Conservation (phyloP, 192 early-diverging fungal species). For the Backusella tuberculispora region DNA sequence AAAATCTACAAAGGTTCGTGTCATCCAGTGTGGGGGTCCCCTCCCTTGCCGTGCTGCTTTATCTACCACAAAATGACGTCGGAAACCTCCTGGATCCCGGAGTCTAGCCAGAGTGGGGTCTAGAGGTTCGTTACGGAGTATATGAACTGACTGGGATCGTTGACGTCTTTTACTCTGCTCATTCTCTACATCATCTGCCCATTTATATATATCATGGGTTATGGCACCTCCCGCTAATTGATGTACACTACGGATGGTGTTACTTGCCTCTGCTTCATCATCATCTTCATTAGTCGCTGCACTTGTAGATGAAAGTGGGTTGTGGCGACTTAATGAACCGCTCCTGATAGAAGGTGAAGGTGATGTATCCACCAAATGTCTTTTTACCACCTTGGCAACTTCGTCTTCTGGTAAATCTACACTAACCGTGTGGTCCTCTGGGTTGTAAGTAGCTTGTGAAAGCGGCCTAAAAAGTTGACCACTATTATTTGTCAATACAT, state of each 20-base stretch:
- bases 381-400: constrained; percentile 62
- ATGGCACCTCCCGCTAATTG: constrained; percentile 74
- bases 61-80: constrained; percentile 81
- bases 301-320: constrained; percentile 3
- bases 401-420: constrained; percentile 50
- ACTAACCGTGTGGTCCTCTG: background rate
- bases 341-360: constrained; percentile 33
- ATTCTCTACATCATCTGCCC: constrained; percentile 73
- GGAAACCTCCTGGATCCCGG: constrained; percentile 84
- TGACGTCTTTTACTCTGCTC: constrained; percentile 42
- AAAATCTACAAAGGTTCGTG: constrained; percentile 94
- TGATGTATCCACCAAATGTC: constrained; percentile 64
- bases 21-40: constrained; percentile 72
- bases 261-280: background rate
- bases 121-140: constrained; percentile 49
- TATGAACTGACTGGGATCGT: constrained; percentile 60
- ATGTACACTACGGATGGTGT: constrained; percentile 45
- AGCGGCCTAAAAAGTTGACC: background rate
- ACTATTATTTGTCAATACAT: constrained; percentile 7
- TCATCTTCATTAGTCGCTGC: background rate
- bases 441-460: constrained; percentile 13
- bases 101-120: constrained; percentile 65
- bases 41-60: constrained; percentile 69
- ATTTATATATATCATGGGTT: constrained; percentile 90
- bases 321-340: background rate